Percentiles rank a stretch among this genome's conserved stretches.
phyloP scores from a whole-genome alignment of 2,329 filamentous ascomycete species.

The Atkinsonella texensis region DNA sequence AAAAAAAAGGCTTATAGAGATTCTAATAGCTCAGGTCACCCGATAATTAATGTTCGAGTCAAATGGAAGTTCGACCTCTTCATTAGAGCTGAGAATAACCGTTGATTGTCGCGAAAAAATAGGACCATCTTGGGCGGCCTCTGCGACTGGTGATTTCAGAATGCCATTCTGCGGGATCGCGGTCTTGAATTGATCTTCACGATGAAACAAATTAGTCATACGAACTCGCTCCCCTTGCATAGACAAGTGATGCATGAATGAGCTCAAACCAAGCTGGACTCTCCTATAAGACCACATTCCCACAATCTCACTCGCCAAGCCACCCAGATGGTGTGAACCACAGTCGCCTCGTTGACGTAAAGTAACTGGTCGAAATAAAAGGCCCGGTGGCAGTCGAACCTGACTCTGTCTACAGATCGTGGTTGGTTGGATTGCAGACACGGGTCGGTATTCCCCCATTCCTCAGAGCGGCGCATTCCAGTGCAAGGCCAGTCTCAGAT shows the following conservation, averaged over 20 bases:
- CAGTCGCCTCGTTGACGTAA: conserved; percentile 1
- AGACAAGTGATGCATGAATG: neutral
- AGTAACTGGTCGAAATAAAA: neutral
- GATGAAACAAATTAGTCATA: neutral
- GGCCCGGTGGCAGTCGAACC: neutral
- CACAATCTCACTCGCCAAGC: neutral
- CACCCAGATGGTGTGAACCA: neutral
- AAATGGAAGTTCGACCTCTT: too few relatives aligned
- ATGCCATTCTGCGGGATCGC: neutral
- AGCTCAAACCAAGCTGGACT: neutral
- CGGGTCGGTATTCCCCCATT: conserved; percentile 1
- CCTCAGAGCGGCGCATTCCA: conserved; percentile 5
- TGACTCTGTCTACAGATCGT: neutral
- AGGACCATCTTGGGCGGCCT: too few relatives aligned
- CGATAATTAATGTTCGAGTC: neutral
- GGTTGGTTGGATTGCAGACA: conserved; percentile 1
- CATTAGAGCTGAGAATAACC: neutral
- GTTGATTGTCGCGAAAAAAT: neutral
- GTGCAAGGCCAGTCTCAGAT: neutral
- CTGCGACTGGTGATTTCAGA: too few relatives aligned
- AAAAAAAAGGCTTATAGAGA: neutral
- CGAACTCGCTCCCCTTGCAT: neutral
- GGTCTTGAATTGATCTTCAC: neutral
- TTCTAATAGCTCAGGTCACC: neutral
- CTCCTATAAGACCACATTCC: neutral